Conservation (phyloP, 1,284 basidiomycete species). For the Dichomitus squalens region DNA sequence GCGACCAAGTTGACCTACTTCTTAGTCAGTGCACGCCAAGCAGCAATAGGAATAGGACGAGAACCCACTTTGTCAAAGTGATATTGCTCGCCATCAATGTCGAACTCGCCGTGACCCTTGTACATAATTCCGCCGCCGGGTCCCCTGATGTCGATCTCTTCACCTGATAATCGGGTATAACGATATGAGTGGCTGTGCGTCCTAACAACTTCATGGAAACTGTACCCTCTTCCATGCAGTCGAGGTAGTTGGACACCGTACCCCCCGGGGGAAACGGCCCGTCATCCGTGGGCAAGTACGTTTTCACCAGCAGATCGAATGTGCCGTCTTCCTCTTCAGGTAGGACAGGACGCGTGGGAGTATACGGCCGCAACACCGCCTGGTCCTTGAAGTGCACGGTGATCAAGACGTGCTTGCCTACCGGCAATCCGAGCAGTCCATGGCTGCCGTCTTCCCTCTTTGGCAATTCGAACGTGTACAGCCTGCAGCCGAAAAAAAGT, state of each 20-base stretch:
- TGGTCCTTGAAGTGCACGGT: constrained; percentile 30
- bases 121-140: constrained; percentile 29
- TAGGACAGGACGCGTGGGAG: constrained; percentile 26
- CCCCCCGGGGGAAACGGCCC: constrained; percentile 26
- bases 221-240: constrained; percentile 1
- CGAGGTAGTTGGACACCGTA: constrained; percentile 29
- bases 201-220: neutral
- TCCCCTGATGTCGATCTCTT: constrained; percentile 29
- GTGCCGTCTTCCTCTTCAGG: constrained; percentile 29
- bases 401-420: constrained; percentile 27
- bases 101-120: constrained; percentile 20
- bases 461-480: constrained; percentile 29
- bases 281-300: constrained; percentile 26
- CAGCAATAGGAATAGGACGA: neutral
- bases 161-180: too few relatives aligned
- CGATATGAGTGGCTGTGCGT: too few relatives aligned
- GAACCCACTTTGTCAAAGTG: constrained; percentile 26
- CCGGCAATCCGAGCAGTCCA: constrained; percentile 20
- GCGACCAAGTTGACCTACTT: constrained; percentile 28
- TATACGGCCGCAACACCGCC: constrained; percentile 28
- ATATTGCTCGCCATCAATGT: constrained; percentile 22
- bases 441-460: constrained; percentile 16
- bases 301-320: constrained; percentile 31
- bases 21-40: neutral
- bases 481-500: too few relatives aligned